Evolutionary conservation across 1,284 basidiomycete species (phyloP), one percentile per base, ranked within the genome.

Genomic region (Leccinum fuscescens): DNA sequence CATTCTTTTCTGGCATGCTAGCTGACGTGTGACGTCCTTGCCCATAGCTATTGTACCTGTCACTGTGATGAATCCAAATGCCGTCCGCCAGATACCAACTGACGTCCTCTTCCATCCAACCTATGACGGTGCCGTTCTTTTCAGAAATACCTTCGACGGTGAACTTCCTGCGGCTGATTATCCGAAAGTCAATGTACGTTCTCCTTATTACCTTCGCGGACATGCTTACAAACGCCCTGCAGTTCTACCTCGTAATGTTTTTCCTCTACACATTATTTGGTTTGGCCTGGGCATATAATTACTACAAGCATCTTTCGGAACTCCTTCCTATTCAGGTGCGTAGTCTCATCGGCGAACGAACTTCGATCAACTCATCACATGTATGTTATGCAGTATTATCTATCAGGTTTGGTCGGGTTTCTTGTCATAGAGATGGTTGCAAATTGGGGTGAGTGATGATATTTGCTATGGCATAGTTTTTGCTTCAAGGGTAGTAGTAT

Each of bases 341-440:
- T 69, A 55, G 12, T 24, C 51, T 50, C 33, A 29, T 55, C 11
- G 33, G n/a, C 22, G 48, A 17, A 48, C 49, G 49, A 35, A 27
- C 52, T 56, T 56, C n/a, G n/a, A 42, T 33, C 48, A 29, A 61
- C 50, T 56, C 29, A 62, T 54, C 37, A 54, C 53, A 17, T 54
- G 15, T 35, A 55, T 58, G 63, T 62, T 54, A 17, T 70, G 51
- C 74, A 98, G 88, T 90, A 95, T 74, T 98, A 99, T 78, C 84
- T 99, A 56, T 95, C 53, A n/a, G 90, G 89, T 60, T 87, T 96
- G 37, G 86, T 98, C 56, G 87, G 84, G 15, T 90, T 99, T 72
- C 81, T 99, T 57, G 82, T 97, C 58, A 85, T 98, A 62, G 96
- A 99, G 75, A 98, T 97, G 92, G 78, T 94, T 4, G 92, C 93